These are phyloP conservation scores for Rutstroemia sp. DNA, from an alignment of 2,329 filamentous ascomycete species.

Conservation along the genomic window DNA sequence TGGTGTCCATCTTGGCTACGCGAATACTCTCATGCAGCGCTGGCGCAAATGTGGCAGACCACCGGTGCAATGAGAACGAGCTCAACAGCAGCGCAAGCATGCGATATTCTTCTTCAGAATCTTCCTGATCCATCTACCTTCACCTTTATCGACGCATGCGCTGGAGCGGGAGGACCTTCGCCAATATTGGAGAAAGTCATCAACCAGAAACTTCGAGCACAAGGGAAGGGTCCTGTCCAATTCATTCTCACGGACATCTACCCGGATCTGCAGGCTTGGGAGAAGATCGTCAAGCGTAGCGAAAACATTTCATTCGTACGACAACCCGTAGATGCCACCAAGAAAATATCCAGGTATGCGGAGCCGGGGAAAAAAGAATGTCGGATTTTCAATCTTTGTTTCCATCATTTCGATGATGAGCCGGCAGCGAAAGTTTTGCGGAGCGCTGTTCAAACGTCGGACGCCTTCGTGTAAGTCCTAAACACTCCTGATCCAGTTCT, in stretches of 20 bases:
- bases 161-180: not conserved
- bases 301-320: not conserved
- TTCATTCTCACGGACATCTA: not conserved
- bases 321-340: not conserved
- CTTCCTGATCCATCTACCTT: not conserved
- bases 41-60: not conserved
- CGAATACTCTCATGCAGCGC: not conserved
- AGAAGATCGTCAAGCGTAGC: not conserved
- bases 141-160: not conserved
- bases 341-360: not conserved
- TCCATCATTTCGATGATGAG: conserved; percentile 1
- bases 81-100: not conserved
- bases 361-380: not conserved
- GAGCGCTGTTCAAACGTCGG: not conserved
- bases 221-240: not conserved
- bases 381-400: not conserved
- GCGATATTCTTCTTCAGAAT: not conserved
- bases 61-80: not conserved
- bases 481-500: not conserved
- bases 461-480: not conserved
- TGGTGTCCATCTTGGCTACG: conserved; percentile 1
- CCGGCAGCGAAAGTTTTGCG: not conserved
- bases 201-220: not conserved
- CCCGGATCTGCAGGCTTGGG: not conserved
- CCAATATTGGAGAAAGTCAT: not conserved